phyloP scores from a whole-genome alignment of 257 asterid genomes.

The Lithospermum erythrorhizon region DNA sequence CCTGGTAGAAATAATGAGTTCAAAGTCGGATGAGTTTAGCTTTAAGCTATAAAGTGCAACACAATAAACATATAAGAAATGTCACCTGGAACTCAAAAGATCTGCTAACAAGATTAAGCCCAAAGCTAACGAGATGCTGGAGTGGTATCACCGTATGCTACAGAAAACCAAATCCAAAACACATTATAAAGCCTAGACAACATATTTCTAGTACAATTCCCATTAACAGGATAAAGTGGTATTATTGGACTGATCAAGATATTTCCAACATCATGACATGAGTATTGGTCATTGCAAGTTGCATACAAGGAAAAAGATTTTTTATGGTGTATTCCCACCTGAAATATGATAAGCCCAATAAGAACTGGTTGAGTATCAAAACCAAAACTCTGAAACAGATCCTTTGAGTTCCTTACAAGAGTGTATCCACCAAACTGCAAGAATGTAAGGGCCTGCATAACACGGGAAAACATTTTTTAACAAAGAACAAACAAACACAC shows the following conservation, averaged over 20 bases:
- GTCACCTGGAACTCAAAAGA: constrained; percentile 94
- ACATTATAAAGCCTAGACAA: neutral
- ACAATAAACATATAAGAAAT: constrained; percentile 1
- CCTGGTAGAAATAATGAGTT: constrained; percentile 32
- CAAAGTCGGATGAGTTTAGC: constrained; percentile 1
- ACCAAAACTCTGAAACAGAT: constrained; percentile 91
- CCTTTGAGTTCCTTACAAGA: constrained; percentile 87
- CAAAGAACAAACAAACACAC: neutral
- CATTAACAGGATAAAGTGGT: too few species aligned
- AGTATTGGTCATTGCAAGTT: constrained; percentile 1
- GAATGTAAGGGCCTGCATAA: constrained; percentile 68
- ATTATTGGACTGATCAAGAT: too few species aligned
- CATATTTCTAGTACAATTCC: too few species aligned
- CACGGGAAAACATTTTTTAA: neutral
- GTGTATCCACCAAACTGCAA: constrained; percentile 97
- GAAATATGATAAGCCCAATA: constrained; percentile 91
- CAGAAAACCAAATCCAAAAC: constrained; percentile 18
- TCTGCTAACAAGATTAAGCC: constrained; percentile 87
- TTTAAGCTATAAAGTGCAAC: constrained; percentile 1
- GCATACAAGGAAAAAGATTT: neutral
- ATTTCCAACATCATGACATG: neutral
- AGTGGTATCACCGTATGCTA: constrained; percentile 97
- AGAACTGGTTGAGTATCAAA: constrained; percentile 97
- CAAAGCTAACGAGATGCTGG: constrained; percentile 81
- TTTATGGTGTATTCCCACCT: constrained; percentile 34